Base-by-base conservation (phyloP, 1,284 basidiomycete genomes). In the Amylostereum chailletii region DNA sequence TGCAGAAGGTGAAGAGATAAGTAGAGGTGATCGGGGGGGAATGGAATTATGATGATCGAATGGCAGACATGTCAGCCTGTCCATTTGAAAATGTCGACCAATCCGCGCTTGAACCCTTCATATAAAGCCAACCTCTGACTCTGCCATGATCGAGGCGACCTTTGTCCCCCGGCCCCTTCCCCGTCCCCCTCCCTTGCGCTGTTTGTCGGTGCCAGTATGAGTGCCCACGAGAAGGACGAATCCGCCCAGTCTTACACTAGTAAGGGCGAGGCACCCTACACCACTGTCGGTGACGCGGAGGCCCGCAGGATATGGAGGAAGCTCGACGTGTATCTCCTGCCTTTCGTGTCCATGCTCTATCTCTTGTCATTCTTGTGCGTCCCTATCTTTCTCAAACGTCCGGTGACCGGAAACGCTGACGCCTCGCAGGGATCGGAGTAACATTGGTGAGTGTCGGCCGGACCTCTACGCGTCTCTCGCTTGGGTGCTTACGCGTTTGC, bases 261-360 rank as follows among this genome's bases (percentile, higher is more conserved):
- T 31, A 37, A 37, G 36, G 36, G n/a, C n/a, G 36, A n/a, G 7
- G 7, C 36, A n/a, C n/a, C n/a, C 36, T 37, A 7, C 36, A 7
- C 36, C n/a, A n/a, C n/a, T n/a, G 34, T 47, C 7, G 26, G 42
- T 32, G 27, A 42, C 36, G 34, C 27, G 19, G 68, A 71, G 50
- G 62, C 60, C 37, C 53, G 59, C 11, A 67, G 59, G 47, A 58
- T 76, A 5, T 57, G 77, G 49, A 64, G 73, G 45, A 79, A 77
- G 57, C 60, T 79, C 42, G 77, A 80, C 51, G 53, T 64, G 49
- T 71, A 77, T 54, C 56, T 79, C 6, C 55, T 79, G 32, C 77
- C 77, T 3, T 67, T 76, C 34, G 67, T 79, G 39, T 71, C 74
- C 5, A 57, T 82, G 30, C 65, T 85, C n/a, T 83, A 83, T 59